These are phyloP conservation scores for Phytomonas sp. DNA, from an alignment of 208 protist genomes.

Conservation along the genomic window DNA sequence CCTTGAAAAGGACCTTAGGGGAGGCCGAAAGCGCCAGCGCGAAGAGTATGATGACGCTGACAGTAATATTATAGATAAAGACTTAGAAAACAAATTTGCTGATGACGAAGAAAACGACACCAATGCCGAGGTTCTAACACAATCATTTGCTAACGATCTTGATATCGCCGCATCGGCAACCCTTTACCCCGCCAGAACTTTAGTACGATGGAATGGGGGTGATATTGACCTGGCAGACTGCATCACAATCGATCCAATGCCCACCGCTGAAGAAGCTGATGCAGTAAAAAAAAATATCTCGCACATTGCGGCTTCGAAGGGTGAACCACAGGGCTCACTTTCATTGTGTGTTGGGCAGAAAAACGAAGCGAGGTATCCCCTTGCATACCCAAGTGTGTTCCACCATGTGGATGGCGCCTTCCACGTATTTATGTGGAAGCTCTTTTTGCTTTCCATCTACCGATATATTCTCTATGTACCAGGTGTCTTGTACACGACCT, in stretches of 20 bases:
- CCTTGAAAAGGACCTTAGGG: not conserved
- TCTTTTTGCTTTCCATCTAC: constrained; percentile 47
- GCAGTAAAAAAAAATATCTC: not conserved
- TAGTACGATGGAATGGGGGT: not conserved
- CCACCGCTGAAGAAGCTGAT: not conserved
- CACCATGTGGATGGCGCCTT: constrained; percentile 79
- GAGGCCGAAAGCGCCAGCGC: not conserved
- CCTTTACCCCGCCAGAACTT: not conserved
- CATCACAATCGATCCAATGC: not conserved
- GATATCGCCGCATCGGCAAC: not conserved
- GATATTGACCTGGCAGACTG: not conserved
- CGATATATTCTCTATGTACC: constrained; percentile 45
- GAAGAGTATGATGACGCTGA: not conserved
- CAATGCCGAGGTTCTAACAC: not conserved
- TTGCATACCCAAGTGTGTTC: constrained; percentile 74
- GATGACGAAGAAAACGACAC: not conserved
- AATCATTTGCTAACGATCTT: not conserved
- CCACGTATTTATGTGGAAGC: constrained; percentile 68
- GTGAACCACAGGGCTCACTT: not conserved
- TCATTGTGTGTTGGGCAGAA: not conserved
- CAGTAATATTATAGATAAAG: not conserved
- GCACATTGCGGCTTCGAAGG: not conserved
- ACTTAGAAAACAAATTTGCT: not conserved
- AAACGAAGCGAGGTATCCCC: not conserved
- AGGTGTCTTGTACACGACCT: constrained; percentile 35